A percentile compares a stretch with the other conserved stretches of the same genome.
Conservation (phyloP, 2,329 filamentous ascomycete genomes). For the Fusarium metavorans region DNA sequence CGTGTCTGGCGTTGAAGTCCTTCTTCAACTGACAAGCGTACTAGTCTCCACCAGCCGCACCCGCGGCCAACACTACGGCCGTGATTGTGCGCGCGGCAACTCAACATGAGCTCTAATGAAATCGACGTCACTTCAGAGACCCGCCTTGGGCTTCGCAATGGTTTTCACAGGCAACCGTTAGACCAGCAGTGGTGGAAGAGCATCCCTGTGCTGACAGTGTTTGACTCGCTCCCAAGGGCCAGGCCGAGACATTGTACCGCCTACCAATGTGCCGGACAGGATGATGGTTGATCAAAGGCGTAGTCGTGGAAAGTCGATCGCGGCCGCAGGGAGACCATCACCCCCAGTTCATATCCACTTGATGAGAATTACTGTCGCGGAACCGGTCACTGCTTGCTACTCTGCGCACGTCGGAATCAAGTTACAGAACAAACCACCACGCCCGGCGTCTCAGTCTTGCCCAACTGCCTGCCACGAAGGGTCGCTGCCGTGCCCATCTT, state of each 20-base stretch:
- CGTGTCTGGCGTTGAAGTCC: conserved; percentile 12
- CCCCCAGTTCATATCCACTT: conserved; percentile 20
- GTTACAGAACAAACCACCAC: conserved; percentile 26
- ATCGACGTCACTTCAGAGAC: conserved; percentile 22
- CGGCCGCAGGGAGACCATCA: background rate
- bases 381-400: conserved; percentile 29
- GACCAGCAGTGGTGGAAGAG: conserved; percentile 22
- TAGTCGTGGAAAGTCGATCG: background rate
- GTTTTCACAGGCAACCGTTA: conserved; percentile 18
- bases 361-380: conserved; percentile 7
- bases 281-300: background rate
- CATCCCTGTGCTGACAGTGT: background rate
- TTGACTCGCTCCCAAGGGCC: conserved; percentile 17
- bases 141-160: conserved; percentile 28
- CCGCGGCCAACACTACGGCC: conserved; percentile 18
- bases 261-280: background rate
- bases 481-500: background rate
- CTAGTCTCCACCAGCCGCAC: conserved; percentile 3
- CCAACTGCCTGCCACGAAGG: background rate
- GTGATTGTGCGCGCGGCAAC: conserved; percentile 32
- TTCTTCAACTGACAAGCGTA: conserved; percentile 2
- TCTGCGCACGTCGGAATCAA: conserved; percentile 30
- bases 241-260: conserved; percentile 17
- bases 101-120: conserved; percentile 24
- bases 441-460: background rate